These are phyloP conservation scores for Abrus precatorius DNA, from an alignment of 306 rosid genomes.

Conservation along the genomic window DNA sequence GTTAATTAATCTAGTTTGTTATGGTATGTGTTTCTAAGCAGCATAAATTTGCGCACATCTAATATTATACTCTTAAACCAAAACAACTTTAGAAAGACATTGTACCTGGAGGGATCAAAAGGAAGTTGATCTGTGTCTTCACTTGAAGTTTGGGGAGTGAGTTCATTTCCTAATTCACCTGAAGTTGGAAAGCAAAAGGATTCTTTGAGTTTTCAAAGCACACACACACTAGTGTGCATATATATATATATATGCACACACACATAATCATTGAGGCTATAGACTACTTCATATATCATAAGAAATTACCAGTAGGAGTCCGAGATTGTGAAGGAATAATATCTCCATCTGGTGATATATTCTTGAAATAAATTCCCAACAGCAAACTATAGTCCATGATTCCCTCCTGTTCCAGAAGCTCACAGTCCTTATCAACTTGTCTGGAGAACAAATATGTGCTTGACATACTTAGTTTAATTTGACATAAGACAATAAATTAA, in stretches of 20 bases:
- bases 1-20: background rate
- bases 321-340: conserved; percentile 63
- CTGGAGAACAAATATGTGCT: conserved; percentile 51
- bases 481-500: background rate
- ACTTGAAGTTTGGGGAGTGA: conserved; percentile 57
- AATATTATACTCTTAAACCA: background rate
- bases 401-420: conserved; percentile 90
- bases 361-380: conserved; percentile 87
- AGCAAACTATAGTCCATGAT: conserved; percentile 93
- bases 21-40: background rate
- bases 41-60: background rate
- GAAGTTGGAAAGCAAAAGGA: conserved; percentile 18
- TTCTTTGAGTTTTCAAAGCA: background rate
- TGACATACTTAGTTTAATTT: conserved; percentile 31
- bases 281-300: conserved; percentile 7
- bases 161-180: conserved; percentile 65
- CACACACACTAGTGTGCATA: background rate
- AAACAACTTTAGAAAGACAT: background rate
- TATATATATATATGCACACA: background rate
- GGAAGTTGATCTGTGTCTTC: conserved; percentile 74
- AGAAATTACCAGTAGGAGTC: conserved; percentile 63
- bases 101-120: conserved; percentile 78
- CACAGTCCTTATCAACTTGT: conserved; percentile 90
- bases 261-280: background rate
- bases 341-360: conserved; percentile 72